Percentiles rank a stretch among this genome's conserved stretches.
These are phyloP conservation scores for Ophiostoma perfectum DNA, from an alignment of 2,329 filamentous ascomycete species.

Conservation along the genomic window DNA sequence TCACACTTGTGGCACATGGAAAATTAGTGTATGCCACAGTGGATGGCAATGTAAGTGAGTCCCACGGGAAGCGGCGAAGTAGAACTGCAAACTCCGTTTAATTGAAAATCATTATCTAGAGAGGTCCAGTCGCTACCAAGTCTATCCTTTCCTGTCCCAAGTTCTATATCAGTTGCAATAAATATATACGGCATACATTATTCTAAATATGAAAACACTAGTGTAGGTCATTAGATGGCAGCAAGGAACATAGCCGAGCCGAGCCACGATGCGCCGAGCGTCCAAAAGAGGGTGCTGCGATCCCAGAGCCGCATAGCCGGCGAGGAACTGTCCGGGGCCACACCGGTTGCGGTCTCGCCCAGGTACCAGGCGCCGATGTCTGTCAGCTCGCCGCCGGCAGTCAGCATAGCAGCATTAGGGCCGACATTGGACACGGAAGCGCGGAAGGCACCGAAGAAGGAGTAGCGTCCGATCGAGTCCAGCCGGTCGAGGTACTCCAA, in stretches of 20 bases:
- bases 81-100: no score
- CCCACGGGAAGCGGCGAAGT: no score
- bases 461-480: conserved; percentile 60
- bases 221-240: background rate
- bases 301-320: background rate
- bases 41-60: no score
- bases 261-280: background rate
- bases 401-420: conserved; percentile 65
- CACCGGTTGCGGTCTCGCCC: conserved; percentile 47
- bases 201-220: background rate
- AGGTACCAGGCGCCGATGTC: conserved; percentile 75
- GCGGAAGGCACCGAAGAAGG: conserved; percentile 71
- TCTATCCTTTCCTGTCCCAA: background rate
- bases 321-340: conserved; percentile 33
- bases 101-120: no score
- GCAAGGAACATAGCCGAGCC: background rate
- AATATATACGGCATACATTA: background rate
- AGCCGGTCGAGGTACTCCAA: conserved; percentile 61
- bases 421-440: conserved; percentile 67
- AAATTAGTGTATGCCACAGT: no score
- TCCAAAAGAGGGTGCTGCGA: background rate
- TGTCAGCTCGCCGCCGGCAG: conserved; percentile 61
- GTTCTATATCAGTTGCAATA: background rate
- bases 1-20: background rate
- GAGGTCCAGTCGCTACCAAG: no score